Percentiles rank a stretch among this genome's conserved stretches.
Evolutionary conservation across 2,329 filamentous ascomycete species (phyloP).

Genomic region (Xylariales sp.): DNA sequence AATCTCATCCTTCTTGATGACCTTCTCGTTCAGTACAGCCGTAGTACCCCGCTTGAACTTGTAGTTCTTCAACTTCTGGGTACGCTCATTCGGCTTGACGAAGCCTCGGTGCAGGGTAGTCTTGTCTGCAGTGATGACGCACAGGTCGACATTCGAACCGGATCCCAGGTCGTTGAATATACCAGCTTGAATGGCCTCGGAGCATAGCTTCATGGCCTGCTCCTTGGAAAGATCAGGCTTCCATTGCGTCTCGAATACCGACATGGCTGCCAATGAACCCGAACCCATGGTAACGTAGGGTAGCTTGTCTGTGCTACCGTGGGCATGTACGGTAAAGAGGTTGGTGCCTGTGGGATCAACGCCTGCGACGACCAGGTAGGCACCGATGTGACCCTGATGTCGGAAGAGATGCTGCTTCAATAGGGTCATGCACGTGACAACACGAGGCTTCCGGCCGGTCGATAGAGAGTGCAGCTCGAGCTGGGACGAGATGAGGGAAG

Average conservation of each 20-base stretch:
- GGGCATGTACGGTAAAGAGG: constrained; percentile 96
- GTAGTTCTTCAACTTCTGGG: constrained; percentile 90
- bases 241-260: constrained; percentile 96
- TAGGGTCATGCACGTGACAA: constrained; percentile 99
- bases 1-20: constrained; percentile 91
- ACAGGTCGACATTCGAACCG: constrained; percentile 95
- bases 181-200: constrained; percentile 82
- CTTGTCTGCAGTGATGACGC: constrained; percentile 92
- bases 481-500: constrained; percentile 95
- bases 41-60: constrained; percentile 89
- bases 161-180: constrained; percentile 98
- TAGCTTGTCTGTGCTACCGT: constrained; percentile 97
- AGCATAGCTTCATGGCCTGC: constrained; percentile 64
- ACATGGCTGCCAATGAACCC: constrained; percentile 94
- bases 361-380: constrained; percentile 94
- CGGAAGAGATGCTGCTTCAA: constrained; percentile 99
- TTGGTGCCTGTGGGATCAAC: constrained; percentile 93
- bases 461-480: constrained; percentile 96
- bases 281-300: constrained; percentile 99
- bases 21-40: constrained; percentile 89
- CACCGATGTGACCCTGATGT: constrained; percentile 95
- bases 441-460: constrained; percentile 91
- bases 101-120: constrained; percentile 90
- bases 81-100: constrained; percentile 87
- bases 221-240: constrained; percentile 69